Conservation (phyloP, 306 rosid genomes). For the Castanea mollissima region DNA sequence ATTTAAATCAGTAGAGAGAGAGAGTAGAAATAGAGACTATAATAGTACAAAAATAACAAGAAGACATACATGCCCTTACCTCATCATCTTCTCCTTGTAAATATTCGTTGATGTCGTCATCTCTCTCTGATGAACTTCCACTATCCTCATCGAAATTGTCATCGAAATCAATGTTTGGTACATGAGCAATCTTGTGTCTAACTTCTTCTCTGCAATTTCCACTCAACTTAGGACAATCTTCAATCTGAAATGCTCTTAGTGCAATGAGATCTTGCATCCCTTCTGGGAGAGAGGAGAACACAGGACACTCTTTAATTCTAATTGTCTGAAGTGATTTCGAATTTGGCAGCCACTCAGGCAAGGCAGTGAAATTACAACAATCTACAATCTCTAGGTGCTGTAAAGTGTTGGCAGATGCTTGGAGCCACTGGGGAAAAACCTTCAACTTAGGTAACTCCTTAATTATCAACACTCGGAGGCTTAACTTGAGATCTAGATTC, state of each 20-base stretch:
- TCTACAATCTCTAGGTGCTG: not conserved
- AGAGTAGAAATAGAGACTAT: no score
- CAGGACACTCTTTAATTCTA: not conserved
- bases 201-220: not conserved
- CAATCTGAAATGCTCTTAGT: not conserved
- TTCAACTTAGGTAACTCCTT: not conserved
- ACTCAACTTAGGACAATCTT: not conserved
- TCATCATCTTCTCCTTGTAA: no score
- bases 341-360: slow-evolving; percentile 31
- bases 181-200: not conserved
- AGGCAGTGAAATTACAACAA: not conserved
- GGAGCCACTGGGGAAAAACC: slow-evolving; percentile 29
- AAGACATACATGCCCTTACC: no score
- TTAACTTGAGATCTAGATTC: not conserved
- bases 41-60: no score
- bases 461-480: slow-evolving; percentile 15
- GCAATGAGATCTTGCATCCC: not conserved
- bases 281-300: slow-evolving; percentile 7
- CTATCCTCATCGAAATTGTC: no score
- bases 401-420: slow-evolving; percentile 16
- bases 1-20: no score
- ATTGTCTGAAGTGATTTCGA: not conserved
- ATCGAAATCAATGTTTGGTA: not conserved
- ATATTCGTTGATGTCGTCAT: no score
- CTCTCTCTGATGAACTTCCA: no score